Base-by-base conservation (phyloP, 768 basidiomycete species). In the Boletellus emodensis region DNA sequence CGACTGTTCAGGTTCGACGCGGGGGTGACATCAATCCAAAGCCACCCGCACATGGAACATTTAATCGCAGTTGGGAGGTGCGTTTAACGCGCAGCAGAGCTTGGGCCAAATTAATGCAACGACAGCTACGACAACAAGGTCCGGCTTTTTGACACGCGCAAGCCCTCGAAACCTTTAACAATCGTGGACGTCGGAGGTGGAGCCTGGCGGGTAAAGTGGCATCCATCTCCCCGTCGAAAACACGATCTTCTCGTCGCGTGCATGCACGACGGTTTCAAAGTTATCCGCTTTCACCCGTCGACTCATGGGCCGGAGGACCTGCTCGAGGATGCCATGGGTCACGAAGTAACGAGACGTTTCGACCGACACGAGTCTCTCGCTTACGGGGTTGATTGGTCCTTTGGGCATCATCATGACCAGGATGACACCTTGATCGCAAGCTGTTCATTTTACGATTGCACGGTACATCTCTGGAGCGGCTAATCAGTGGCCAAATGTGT, bases 241-340 rank as follows among this genome's bases (percentile, higher is more conserved):
- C 61, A 78, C 34, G 89, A 94, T 61, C 75, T 98, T 2, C 78
- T 97, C 17, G 83, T 93, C n/a, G 96, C 94, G 0, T 93, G 90
- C 62, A 99, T 98, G 96, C 94, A 95, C 63, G 93, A 93, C 55
- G 94, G 95, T 10, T 94, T 92, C 78, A 96, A 96, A 63, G 75
- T 95, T 6, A 66, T 90, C 51, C 68, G 49, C 47, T 63, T 64
- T 37, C 47, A 49, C 24, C 57, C 59, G 34, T 46, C 32, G 34
- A 45, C 15, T 32, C 14, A 46, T 28, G 46, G 40, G 13, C 9
- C 20, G 11, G 53, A 40, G 13, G 39, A 46, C 3, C 39, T 57
- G n/a, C 40, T 49, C 30, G 40, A 40, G 28, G 53, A 54, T 30
- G 65, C 48, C 20, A 40, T 51, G 6, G 18, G 56, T 41, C 69